phyloP scores from a whole-genome alignment of 2,329 filamentous ascomycete genomes.

The Exserohilum turcica region DNA sequence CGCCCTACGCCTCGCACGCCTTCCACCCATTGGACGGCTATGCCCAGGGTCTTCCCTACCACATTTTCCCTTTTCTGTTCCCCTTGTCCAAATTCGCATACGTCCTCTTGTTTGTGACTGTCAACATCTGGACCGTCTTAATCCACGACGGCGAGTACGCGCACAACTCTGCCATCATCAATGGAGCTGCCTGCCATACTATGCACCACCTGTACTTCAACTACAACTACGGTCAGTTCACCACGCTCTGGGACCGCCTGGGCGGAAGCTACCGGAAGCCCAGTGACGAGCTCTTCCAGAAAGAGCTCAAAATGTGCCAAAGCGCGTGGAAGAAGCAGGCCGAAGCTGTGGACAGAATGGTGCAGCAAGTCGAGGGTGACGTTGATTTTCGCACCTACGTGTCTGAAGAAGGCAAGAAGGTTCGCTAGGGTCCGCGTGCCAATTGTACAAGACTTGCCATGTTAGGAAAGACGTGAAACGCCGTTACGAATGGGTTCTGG shows the following conservation, averaged over 20 bases:
- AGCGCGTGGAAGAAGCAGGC: constrained; percentile 79
- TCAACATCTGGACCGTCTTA: constrained; percentile 96
- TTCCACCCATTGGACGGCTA: constrained; percentile 96
- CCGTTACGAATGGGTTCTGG: constrained; percentile 11
- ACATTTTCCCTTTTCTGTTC: constrained; percentile 90
- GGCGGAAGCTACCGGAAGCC: constrained; percentile 86
- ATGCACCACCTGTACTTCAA: constrained; percentile 77
- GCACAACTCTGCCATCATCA: constrained; percentile 86
- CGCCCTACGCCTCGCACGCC: constrained; percentile 87
- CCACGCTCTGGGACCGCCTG: constrained; percentile 86
- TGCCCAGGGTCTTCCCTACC: constrained; percentile 86
- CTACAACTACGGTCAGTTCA: constrained; percentile 92
- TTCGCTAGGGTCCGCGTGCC: background rate
- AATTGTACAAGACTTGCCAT: background rate
- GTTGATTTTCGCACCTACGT: constrained; percentile 54
- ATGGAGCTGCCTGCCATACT: constrained; percentile 92
- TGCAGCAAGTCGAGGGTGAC: constrained; percentile 71
- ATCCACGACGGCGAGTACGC: constrained; percentile 97
- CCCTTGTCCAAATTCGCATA: constrained; percentile 91
- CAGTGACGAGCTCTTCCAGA: constrained; percentile 81
- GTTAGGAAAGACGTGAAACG: background rate
- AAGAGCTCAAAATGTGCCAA: constrained; percentile 83
- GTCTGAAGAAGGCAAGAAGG: constrained; percentile 48
- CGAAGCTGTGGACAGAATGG: constrained; percentile 75
- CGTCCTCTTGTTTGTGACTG: constrained; percentile 82